Percentiles rank a stretch among this genome's conserved stretches.
phyloP scores from a whole-genome alignment of 768 basidiomycete genomes.

The Lactarius indigo region DNA sequence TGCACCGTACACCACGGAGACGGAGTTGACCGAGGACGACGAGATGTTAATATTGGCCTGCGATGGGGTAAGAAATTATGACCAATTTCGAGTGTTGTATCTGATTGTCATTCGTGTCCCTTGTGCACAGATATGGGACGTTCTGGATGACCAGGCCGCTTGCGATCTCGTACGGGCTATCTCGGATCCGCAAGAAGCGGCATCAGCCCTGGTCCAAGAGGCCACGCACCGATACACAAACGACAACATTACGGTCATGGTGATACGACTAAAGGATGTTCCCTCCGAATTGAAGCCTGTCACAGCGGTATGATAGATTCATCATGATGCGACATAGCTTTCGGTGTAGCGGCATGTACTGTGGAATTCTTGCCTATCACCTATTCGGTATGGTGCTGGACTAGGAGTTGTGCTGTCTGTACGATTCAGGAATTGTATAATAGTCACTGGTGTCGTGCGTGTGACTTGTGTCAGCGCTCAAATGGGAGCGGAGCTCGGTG shows the following conservation, averaged over 20 bases:
- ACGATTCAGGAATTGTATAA: not conserved
- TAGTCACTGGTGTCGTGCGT: not conserved
- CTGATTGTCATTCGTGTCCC: not conserved
- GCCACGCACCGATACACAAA: slow-evolving; percentile 87
- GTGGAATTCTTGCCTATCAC: not conserved
- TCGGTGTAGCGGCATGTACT: not conserved
- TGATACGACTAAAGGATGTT: slow-evolving; percentile 70
- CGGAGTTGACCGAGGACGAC: slow-evolving; percentile 83
- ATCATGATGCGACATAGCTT: not conserved
- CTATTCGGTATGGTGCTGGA: not conserved
- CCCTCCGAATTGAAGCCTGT: slow-evolving; percentile 28
- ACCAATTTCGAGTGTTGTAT: not conserved
- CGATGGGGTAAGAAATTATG: slow-evolving; percentile 76
- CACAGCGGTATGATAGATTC: slow-evolving; percentile 20
- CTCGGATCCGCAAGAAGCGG: slow-evolving; percentile 79
- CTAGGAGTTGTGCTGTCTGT: not conserved
- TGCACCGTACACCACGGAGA: slow-evolving; percentile 97
- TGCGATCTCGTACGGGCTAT: slow-evolving; percentile 76
- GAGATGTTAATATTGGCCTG: slow-evolving; percentile 96
- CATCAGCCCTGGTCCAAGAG: slow-evolving; percentile 68
- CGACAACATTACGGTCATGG: slow-evolving; percentile 91
- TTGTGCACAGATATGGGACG: slow-evolving; percentile 84
- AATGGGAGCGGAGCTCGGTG: not conserved
- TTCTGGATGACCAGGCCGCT: slow-evolving; percentile 85
- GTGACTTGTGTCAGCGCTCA: not conserved